Base-by-base conservation (phyloP, 169 alveolate species). In the Babesia gibsoni region DNA sequence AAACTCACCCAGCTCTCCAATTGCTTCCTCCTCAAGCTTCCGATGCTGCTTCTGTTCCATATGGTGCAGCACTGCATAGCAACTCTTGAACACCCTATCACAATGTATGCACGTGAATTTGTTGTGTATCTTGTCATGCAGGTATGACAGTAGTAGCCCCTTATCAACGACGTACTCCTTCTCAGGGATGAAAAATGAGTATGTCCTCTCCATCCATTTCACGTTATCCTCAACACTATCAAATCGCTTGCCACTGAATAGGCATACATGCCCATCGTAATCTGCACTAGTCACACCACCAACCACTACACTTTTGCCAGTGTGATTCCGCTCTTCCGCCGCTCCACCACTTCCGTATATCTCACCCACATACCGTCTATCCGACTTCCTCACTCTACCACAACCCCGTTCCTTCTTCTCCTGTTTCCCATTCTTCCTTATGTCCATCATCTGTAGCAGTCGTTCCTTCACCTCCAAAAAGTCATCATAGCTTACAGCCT, bases 41-140 rank as follows among this genome's bases (percentile, higher is more conserved):
- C 65, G 82, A 64, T 86, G 92, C 23, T 84, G 90, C 78, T 83
- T 65, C 49, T 65, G 84, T 29, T 65, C 84, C 92, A 86, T 86
- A 52, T 86, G 92, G 57, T 86, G 91, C 35, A 74, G 41, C n/a
- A 84, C 91, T 3, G 91, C 92, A 37, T 53, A 78, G 18, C 56
- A 49, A 56, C 83, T 84, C 42, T 69, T 39, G 45, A 86, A 86
- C 20, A 33, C 49, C 42, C 48, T 59, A 41, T 78, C 83, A 46
- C 92, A 86, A 65, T 78, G 84, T 9, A 86, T 42, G 73, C 92
- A 86, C 25, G 70, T 73, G 59, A 84, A 66, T 30, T 82, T 68
- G 52, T 83, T 72, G 37, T 65, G 73, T n/a, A 86, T 58, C 35
- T 78, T 83, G 36, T 84, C 88, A 20, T 84, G 84, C 29, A 86